Conservation (phyloP, 352 stramenopile species). For the Pythium utonaiense region DNA sequence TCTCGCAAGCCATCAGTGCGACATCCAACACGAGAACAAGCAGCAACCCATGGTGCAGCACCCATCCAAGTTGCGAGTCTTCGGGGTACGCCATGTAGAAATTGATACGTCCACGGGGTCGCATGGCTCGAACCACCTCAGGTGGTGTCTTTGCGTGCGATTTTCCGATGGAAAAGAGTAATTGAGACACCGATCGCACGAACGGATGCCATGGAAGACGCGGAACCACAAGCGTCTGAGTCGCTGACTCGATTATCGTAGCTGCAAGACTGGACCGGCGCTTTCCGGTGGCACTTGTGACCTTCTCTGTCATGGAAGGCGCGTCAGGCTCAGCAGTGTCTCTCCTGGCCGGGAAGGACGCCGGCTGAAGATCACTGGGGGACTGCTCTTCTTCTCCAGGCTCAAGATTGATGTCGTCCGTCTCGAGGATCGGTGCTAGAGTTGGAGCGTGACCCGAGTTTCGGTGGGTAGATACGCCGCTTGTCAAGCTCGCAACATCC, state of each 20-base stretch:
- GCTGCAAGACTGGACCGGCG: not conserved
- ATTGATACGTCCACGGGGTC: constrained; percentile 22
- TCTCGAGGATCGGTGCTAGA: constrained; percentile 21
- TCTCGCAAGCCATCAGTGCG: constrained; percentile 35
- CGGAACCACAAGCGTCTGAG: not conserved
- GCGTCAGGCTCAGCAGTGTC: not conserved
- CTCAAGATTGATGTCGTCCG: constrained; percentile 16
- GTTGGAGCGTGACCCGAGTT: not conserved
- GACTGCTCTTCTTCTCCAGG: constrained; percentile 3
- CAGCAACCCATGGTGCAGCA: constrained; percentile 34
- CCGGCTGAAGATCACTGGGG: not conserved
- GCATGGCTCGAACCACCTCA: constrained; percentile 31
- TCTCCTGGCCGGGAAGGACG: not conserved
- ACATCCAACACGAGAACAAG: constrained; percentile 38
- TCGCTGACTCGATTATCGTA: not conserved
- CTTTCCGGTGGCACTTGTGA: not conserved
- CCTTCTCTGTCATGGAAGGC: not conserved
- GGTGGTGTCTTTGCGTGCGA: constrained; percentile 14
- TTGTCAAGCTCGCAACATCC: not conserved
- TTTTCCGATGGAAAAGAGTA: constrained; percentile 2
- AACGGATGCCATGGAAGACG: constrained; percentile 1
- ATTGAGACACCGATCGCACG: not conserved
- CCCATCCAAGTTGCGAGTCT: constrained; percentile 37
- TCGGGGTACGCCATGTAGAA: constrained; percentile 44
- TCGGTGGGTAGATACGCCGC: not conserved